These are phyloP conservation scores for Penicillium subrubescens DNA, from an alignment of 495 filamentous ascomycete genomes.

Conservation along the genomic window DNA sequence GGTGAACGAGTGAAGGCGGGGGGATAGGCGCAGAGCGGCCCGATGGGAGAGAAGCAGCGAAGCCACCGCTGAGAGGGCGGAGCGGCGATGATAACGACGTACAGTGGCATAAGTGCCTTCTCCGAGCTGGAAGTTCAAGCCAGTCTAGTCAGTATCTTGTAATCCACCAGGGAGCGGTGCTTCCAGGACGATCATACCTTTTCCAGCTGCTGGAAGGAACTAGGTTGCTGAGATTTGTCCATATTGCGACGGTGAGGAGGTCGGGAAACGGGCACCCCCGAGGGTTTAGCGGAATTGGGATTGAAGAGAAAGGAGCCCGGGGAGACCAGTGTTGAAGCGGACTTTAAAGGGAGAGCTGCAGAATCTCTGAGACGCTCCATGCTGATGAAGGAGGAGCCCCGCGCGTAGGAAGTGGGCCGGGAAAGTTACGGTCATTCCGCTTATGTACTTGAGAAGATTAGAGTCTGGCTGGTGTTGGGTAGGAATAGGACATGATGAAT, in stretches of 20 bases:
- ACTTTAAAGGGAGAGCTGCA: constrained; percentile 31
- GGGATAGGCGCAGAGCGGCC: not conserved
- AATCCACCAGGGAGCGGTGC: not conserved
- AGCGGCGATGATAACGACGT: constrained; percentile 34
- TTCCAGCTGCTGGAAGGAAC: constrained; percentile 98
- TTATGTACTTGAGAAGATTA: constrained; percentile 12
- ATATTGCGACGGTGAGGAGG: constrained; percentile 47
- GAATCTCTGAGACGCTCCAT: constrained; percentile 30
- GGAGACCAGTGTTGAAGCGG: constrained; percentile 40
- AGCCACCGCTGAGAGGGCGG: constrained; percentile 9
- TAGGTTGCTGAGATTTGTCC: constrained; percentile 88
- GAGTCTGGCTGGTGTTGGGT: not conserved
- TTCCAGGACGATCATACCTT: constrained; percentile 52
- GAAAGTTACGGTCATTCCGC: constrained; percentile 12
- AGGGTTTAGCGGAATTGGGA: constrained; percentile 21
- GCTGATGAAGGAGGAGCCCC: constrained; percentile 33
- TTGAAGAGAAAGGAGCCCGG: constrained; percentile 43
- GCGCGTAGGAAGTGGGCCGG: constrained; percentile 21
- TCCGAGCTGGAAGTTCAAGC: constrained; percentile 61
- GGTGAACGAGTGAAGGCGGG: constrained; percentile 2
- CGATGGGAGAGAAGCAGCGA: not conserved
- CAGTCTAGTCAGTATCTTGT: constrained; percentile 18
- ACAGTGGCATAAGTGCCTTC: constrained; percentile 99
- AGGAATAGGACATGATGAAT: not conserved
- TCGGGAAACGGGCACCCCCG: constrained; percentile 12